Conservation (phyloP, 768 basidiomycete species). For the Psilocybe azurescens region DNA sequence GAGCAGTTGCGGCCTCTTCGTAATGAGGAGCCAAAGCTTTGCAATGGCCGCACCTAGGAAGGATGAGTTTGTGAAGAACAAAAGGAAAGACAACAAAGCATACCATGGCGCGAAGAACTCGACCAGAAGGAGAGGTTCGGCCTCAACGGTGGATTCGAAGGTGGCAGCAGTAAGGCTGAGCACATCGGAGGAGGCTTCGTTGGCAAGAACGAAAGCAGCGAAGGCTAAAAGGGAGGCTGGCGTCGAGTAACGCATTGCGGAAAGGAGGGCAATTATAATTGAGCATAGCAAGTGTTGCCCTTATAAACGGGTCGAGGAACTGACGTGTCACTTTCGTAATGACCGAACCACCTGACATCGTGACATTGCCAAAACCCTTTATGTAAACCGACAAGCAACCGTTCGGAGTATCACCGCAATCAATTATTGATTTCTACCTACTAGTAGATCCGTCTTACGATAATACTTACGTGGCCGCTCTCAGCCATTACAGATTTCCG, state of each 20-base stretch:
- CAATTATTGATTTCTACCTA: conserved; percentile 1
- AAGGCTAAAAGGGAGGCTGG: conserved; percentile 57
- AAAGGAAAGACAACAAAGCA: conserved; percentile 7
- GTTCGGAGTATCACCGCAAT: conserved; percentile 22
- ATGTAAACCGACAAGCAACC: conserved; percentile 27
- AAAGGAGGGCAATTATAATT: conserved; percentile 26
- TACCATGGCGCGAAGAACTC: conserved; percentile 96
- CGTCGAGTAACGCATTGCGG: conserved; percentile 70
- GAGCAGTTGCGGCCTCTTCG: conserved; percentile 89
- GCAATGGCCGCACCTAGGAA: conserved; percentile 91
- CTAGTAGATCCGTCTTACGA: background rate
- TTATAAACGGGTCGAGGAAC: conserved; percentile 38
- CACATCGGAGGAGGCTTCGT: conserved; percentile 77
- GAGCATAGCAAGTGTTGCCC: conserved; percentile 18
- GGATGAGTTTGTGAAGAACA: background rate
- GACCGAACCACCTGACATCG: conserved; percentile 22
- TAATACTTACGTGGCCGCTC: conserved; percentile 16
- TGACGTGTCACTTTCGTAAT: conserved; percentile 55
- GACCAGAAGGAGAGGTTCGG: conserved; percentile 81
- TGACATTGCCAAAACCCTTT: conserved; percentile 15
- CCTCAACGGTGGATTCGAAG: conserved; percentile 69
- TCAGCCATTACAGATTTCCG: conserved; percentile 33
- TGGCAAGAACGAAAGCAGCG: conserved; percentile 55
- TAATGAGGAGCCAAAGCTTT: conserved; percentile 95
- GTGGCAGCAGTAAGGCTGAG: conserved; percentile 70